phyloP scores from a whole-genome alignment of 345 rosid genomes.

The Hibiscus syriacus region DNA sequence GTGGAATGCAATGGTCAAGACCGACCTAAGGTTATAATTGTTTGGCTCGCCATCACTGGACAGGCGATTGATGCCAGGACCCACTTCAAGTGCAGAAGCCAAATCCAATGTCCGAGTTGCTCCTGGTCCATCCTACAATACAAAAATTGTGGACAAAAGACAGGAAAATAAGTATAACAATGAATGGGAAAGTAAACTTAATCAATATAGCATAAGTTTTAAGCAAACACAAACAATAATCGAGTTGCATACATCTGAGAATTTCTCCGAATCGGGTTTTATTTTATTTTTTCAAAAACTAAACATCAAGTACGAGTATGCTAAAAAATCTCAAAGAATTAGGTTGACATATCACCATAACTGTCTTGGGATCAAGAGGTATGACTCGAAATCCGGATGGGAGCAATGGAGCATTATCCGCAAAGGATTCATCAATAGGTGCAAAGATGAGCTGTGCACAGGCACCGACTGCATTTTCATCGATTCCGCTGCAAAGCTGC shows the following conservation, averaged over 20 bases:
- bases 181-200: background rate
- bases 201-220: background rate
- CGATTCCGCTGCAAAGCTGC: conserved; percentile 85
- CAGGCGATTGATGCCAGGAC: conserved; percentile 49
- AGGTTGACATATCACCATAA: conserved; percentile 21
- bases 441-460: conserved; percentile 98
- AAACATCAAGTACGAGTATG: background rate
- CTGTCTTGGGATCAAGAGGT: conserved; percentile 77
- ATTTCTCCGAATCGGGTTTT: conserved; percentile 40
- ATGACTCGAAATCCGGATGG: conserved; percentile 94
- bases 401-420: conserved; percentile 88
- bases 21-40: conserved; percentile 66
- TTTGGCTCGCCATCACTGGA: conserved; percentile 45
- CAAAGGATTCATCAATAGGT: conserved; percentile 89
- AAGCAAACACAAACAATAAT: background rate
- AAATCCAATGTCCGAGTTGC: conserved; percentile 75
- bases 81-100: conserved; percentile 81
- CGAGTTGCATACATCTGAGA: background rate
- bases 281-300: conserved; percentile 14
- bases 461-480: conserved; percentile 80
- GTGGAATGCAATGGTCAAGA: conserved; percentile 89
- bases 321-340: background rate
- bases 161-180: background rate
- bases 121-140: conserved; percentile 49
- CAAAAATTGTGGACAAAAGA: conserved; percentile 3